Percentiles rank a stretch among this genome's conserved stretches.
Conservation (phyloP, 345 rosid species). For the Eucalyptus guilfoylei region DNA sequence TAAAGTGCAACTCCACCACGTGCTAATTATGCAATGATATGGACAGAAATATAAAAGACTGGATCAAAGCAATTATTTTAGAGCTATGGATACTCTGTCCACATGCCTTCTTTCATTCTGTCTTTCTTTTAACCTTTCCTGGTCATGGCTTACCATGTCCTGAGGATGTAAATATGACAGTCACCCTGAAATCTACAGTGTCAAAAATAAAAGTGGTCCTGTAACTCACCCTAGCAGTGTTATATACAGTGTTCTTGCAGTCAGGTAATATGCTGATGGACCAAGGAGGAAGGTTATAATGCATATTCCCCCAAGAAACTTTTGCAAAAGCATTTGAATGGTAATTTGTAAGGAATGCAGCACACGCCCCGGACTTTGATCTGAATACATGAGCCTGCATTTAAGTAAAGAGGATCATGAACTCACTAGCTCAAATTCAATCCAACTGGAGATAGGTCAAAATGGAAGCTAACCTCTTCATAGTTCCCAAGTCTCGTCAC, state of each 20-base stretch:
- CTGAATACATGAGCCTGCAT: slow-evolving; percentile 88
- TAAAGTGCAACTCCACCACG: neutral
- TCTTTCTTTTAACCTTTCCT: neutral
- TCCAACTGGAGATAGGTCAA: neutral
- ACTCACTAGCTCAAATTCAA: neutral
- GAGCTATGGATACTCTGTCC: neutral
- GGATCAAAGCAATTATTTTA: neutral
- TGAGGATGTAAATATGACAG: neutral
- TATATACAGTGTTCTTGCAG: slow-evolving; percentile 95
- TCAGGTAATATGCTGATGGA: slow-evolving; percentile 97
- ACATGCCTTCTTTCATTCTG: neutral
- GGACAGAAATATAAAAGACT: neutral
- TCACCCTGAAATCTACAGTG: neutral
- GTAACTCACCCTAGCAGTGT: slow-evolving; percentile 85
- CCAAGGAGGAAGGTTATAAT: slow-evolving; percentile 97
- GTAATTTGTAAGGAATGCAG: slow-evolving; percentile 92
- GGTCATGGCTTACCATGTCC: neutral
- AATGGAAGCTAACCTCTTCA: slow-evolving; percentile 52
- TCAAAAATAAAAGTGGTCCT: neutral
- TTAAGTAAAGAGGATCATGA: neutral
- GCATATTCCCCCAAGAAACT: slow-evolving; percentile 66
- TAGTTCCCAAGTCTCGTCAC: slow-evolving; percentile 68
- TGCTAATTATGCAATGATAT: neutral
- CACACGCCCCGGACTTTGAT: slow-evolving; percentile 61
- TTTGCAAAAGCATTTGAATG: slow-evolving; percentile 49